A percentile compares a stretch with the other conserved stretches of the same genome.
phyloP scores from a whole-genome alignment of 139 green algal species.

The Tetraselmis chui region DNA sequence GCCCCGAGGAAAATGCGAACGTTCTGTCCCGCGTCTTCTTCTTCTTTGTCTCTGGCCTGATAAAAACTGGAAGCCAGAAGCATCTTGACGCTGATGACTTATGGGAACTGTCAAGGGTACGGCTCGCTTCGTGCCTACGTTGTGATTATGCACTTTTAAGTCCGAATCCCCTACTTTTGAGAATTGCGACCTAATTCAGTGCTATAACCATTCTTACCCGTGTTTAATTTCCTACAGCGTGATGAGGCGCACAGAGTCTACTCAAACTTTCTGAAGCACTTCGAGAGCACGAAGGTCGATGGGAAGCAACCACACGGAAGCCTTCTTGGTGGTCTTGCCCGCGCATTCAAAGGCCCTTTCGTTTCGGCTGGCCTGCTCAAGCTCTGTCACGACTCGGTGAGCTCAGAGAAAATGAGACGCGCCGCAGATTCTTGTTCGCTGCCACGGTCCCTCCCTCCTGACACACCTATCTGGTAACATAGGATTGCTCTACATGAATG shows the following conservation, averaged over 20 bases:
- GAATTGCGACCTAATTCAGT: neutral
- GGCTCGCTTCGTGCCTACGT: neutral
- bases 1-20: slow-evolving; percentile 57
- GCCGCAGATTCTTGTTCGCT: too few species aligned
- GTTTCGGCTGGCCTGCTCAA: slow-evolving; percentile 54
- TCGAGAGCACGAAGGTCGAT: slow-evolving; percentile 32
- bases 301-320: neutral
- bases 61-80: slow-evolving; percentile 47
- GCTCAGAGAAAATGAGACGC: too few species aligned
- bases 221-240: neutral
- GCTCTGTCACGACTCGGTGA: slow-evolving; percentile 52
- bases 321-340: slow-evolving; percentile 13
- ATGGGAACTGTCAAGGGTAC: slow-evolving; percentile 48
- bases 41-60: slow-evolving; percentile 49
- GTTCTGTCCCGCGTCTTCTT: slow-evolving; percentile 55
- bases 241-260: slow-evolving; percentile 44
- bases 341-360: slow-evolving; percentile 25
- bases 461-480: too few species aligned
- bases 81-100: slow-evolving; percentile 71
- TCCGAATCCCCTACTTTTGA: neutral
- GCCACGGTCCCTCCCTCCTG: too few species aligned
- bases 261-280: slow-evolving; percentile 32
- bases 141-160: neutral
- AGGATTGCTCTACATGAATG: too few species aligned
- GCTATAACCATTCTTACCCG: neutral